A percentile compares a stretch with the other conserved stretches of the same genome.
Conservation (phyloP, 192 early-diverging fungal species). For the Coemansia sp. region DNA sequence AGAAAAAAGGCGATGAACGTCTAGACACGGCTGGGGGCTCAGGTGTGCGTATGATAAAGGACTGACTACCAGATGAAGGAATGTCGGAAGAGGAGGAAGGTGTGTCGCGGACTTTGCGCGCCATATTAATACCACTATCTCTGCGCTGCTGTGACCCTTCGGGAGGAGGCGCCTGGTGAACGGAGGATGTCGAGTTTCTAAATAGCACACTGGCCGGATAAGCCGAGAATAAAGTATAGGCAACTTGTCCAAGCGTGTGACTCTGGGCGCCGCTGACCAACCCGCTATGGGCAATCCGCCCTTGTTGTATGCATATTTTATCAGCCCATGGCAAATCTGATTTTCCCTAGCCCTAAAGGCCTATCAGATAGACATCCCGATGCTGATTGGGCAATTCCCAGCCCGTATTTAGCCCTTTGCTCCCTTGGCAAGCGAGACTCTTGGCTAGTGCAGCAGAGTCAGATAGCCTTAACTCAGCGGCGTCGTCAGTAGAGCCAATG, state of each 20-base stretch:
- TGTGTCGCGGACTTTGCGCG: constrained; percentile 2
- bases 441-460: neutral
- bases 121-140: neutral
- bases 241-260: neutral
- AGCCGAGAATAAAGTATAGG: neutral
- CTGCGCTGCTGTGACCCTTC: neutral
- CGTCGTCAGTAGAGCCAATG: neutral
- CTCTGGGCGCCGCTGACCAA: neutral
- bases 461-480: neutral
- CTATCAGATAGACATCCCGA: neutral
- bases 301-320: neutral
- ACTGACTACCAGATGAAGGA: neutral
- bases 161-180: neutral
- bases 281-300: neutral
- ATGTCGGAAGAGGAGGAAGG: neutral
- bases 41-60: neutral
- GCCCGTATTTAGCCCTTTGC: neutral
- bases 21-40: neutral
- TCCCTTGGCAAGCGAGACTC: neutral
- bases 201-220: neutral
- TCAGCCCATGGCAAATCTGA: neutral
- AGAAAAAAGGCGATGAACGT: neutral
- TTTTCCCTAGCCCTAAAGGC: neutral
- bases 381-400: neutral
- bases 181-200: neutral